Base-by-base conservation (phyloP, 2,329 filamentous ascomycete species). In the Cercospora sesami region DNA sequence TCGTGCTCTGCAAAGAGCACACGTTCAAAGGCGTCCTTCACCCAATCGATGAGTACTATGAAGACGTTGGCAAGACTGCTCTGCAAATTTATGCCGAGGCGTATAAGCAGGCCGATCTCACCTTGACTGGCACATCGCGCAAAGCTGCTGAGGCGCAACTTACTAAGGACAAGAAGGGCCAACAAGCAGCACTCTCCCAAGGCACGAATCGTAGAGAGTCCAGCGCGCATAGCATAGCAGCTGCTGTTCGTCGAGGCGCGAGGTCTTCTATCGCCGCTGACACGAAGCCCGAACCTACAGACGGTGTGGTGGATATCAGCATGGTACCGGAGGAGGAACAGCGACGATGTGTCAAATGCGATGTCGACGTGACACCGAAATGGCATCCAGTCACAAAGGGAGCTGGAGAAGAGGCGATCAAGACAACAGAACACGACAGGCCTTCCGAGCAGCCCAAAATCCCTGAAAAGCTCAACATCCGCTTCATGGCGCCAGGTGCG, bases 101-200 rank as follows among this genome's bases (percentile, higher is more conserved):
- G 67, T 97, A 93, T 83, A 99, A 99, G 80, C 94, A 98, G 80
- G 94, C 95, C 8, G 95, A 99, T 77, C 86, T 94, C 48, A 88
- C 91, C 2, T 82, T 97, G 73, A 97, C 94, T 2, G 95, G 95
- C 30, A 97, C 94, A 18, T 92, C 95, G 23, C 90, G 95, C 64
- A 97, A 97, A 80, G 94, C 95, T 23, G 95, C 92, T 68, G 86
- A 95, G 51, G 76, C 86, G 90, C 76, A 88, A 87, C 66, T 85
- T 30, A 86, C 86, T 12, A 92, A 90, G 77, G 81, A 81, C 26
- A 77, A 79, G 59, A 78, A 80, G 23, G 80, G 78, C 63, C 75
- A 76, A 23, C 71, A 80, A 16, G 76, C 79, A 58, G 60, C 73
- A 26, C 53, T 71, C 16, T 66, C 72, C 5, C 71, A 73, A 4